A percentile compares a stretch with the other conserved stretches of the same genome.
phyloP scores from a whole-genome alignment of 352 stramenopile species.

The Phytopythium ostracodes region DNA sequence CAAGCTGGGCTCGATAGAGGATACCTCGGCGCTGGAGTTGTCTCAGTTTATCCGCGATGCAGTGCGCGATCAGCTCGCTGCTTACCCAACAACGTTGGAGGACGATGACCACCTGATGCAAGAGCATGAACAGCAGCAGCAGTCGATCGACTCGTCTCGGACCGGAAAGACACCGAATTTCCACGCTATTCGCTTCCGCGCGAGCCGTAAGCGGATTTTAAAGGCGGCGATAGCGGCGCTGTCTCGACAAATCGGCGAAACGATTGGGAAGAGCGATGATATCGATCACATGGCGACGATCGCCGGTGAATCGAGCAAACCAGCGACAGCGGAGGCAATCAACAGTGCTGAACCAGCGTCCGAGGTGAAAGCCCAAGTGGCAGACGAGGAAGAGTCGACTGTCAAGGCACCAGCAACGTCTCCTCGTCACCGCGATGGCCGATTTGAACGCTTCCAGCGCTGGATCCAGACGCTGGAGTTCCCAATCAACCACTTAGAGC shows the following conservation, averaged over 20 bases:
- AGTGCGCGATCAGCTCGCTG: slow-evolving; percentile 15
- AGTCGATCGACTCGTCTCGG: not conserved
- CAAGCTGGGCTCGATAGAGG: slow-evolving; percentile 2
- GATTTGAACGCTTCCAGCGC: slow-evolving; percentile 30
- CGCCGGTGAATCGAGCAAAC: not conserved
- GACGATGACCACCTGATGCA: slow-evolving; percentile 23
- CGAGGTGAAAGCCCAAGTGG: not conserved
- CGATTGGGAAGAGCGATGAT: not conserved
- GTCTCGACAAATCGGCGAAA: slow-evolving; percentile 7
- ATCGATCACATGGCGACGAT: not conserved
- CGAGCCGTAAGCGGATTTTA: slow-evolving; percentile 53
- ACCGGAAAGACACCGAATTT: not conserved
- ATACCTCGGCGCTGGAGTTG: too few relatives aligned
- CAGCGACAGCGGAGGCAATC: not conserved
- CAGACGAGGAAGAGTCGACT: not conserved
- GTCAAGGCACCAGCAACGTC: not conserved
- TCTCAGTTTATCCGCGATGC: not conserved
- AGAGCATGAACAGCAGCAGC: not conserved
- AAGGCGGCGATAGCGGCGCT: slow-evolving; percentile 17
- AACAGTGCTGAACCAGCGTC: not conserved
- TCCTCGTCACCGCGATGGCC: not conserved
- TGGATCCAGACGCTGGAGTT: slow-evolving; percentile 39
- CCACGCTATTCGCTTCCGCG: slow-evolving; percentile 39
- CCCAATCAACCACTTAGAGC: slow-evolving; percentile 50
- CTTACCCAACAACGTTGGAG: slow-evolving; percentile 35